A percentile compares a stretch with the other conserved stretches of the same genome.
These are phyloP conservation scores for Haplosporangium gracile DNA, from an alignment of 192 early-diverging fungal species.

Conservation along the genomic window DNA sequence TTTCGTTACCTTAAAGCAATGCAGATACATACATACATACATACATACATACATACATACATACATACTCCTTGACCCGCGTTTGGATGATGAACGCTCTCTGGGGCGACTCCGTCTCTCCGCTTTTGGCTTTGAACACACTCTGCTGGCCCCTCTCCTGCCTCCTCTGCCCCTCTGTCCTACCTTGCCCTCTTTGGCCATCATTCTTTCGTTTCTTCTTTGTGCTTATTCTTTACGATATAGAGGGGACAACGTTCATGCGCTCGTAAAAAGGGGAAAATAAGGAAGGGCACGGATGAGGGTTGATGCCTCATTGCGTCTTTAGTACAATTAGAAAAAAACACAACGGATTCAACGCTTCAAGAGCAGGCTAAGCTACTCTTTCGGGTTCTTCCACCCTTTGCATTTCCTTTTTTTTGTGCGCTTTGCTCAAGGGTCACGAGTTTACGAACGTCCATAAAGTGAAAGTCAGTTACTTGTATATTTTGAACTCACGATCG, in stretches of 20 bases:
- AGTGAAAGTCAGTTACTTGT: background rate
- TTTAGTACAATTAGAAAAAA: background rate
- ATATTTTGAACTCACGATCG: background rate
- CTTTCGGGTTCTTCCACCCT: background rate
- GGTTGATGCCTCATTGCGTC: background rate
- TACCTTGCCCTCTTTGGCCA: background rate
- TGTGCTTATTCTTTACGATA: background rate
- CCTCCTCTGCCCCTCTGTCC: background rate
- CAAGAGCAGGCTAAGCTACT: background rate
- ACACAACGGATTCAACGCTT: background rate
- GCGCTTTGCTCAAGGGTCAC: background rate
- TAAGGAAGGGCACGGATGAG: background rate
- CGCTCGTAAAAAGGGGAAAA: background rate
- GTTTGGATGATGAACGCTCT: background rate
- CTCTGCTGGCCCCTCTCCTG: background rate
- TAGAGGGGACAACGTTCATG: background rate
- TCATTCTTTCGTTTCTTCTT: background rate
- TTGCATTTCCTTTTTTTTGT: background rate
- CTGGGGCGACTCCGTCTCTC: background rate
- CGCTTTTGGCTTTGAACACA: conserved; percentile 1
- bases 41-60: too few species aligned
- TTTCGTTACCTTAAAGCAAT: conserved; percentile 3
- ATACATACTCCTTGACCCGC: conserved; percentile 5
- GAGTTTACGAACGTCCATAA: background rate
- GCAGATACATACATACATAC: too few species aligned